These are phyloP conservation scores for Rhizopogon salebrosus DNA, from an alignment of 768 basidiomycete species.

Conservation along the genomic window DNA sequence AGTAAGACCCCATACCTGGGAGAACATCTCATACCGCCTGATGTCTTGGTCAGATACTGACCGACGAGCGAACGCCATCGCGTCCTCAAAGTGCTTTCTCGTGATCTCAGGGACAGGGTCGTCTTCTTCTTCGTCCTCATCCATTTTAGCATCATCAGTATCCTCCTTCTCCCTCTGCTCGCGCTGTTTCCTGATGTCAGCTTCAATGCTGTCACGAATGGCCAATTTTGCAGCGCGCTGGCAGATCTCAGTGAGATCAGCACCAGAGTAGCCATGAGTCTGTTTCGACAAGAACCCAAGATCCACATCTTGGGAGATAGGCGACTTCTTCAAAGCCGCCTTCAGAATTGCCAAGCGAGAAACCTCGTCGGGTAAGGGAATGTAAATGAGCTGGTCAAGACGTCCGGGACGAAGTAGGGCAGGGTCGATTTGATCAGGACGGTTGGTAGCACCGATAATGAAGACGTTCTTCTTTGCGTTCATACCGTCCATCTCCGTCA, in stretches of 20 bases:
- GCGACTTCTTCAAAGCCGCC: conserved; percentile 89
- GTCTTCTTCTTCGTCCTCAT: conserved; percentile 75
- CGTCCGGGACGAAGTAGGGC: conserved; percentile 95
- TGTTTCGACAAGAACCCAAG: conserved; percentile 82
- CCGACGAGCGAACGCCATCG: conserved; percentile 95
- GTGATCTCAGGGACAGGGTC: conserved; percentile 92
- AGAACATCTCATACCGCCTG: conserved; percentile 97
- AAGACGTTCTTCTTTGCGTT: conserved; percentile 99
- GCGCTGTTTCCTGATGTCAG: conserved; percentile 75
- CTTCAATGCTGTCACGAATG: conserved; percentile 91
- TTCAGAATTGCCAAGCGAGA: conserved; percentile 89
- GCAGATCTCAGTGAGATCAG: conserved; percentile 99
- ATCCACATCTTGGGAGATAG: conserved; percentile 78
- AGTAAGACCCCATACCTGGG: conserved; percentile 53
- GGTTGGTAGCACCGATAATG: conserved; percentile 95
- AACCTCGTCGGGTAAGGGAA: conserved; percentile 92
- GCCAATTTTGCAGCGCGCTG: conserved; percentile 97
- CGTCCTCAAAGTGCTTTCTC: conserved; percentile 94
- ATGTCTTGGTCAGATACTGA: conserved; percentile 97
- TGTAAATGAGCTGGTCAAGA: conserved; percentile 99
- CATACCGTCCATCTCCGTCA: conserved; percentile 99
- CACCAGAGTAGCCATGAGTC: conserved; percentile 98
- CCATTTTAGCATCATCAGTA: conserved; percentile 65
- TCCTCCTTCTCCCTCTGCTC: conserved; percentile 83
- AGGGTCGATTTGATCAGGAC: conserved; percentile 93